Base-by-base conservation (phyloP, 306 rosid genomes). In the Lathyrus sativus region DNA sequence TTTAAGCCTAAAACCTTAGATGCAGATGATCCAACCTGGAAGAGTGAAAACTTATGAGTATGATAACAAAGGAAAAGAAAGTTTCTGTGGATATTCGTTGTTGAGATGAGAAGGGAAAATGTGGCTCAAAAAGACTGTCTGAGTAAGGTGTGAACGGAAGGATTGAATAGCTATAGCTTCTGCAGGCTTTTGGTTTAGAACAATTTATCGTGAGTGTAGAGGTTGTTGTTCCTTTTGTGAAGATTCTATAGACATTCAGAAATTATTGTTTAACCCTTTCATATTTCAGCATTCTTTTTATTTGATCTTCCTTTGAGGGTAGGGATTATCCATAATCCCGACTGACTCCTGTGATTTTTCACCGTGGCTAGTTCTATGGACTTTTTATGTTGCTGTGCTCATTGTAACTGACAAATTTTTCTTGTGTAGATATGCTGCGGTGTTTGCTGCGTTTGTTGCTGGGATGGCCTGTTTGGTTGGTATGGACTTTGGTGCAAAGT, bases 361-460 rank as follows among this genome's bases (percentile, higher is more conserved):
- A 62, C 59, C 42, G 7, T 7, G 14, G 74, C 19, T 11, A 38
- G 41, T 43, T 65, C 65, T 54, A 48, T 29, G 29, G 11, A 33
- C 11, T 45, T 56, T 55, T 63, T 18, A 41, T 49, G 77, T 68
- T 18, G 13, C 7, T 65, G 69, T 37, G 42, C 71, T 74, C 65
- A n/a, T 22, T 68, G 29, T 70, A 49, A 69, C 67, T 79, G 79
- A 72, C 71, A 72, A 7, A 35, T 61, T 71, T 68, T 46, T 44
- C 33, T 44, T 74, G 68, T 80, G 76, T 59, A 93, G 98, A 86
- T 85, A 88, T 85, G 97, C 98, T 80, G 96, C 96, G 48, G 84
- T 86, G 54, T 93, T 93, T 70, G 91, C 90, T 42, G 86, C 98
- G 29, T 86, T 88, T 81, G 97, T 93, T 69, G 95, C 96, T 13